These are phyloP conservation scores for Anethum foeniculum DNA, from an alignment of 140 eudicot species.

Conservation along the genomic window DNA sequence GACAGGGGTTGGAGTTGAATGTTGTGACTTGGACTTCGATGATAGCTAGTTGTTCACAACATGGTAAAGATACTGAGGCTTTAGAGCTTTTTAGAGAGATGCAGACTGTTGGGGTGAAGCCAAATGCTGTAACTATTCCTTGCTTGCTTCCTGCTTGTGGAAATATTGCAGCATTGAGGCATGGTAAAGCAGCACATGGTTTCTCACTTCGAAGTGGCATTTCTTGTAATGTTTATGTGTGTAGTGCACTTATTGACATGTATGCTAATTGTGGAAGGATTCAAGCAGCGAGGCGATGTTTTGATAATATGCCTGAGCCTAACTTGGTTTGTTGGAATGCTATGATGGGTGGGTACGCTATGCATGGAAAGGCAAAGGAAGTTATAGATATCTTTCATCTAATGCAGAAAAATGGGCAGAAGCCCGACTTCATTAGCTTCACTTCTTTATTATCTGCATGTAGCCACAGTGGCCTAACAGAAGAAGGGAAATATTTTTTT, in stretches of 20 bases:
- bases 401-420: constrained; percentile 49
- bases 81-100: constrained; percentile 67
- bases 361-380: constrained; percentile 63
- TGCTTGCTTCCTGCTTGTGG: constrained; percentile 95
- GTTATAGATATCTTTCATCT: constrained; percentile 48
- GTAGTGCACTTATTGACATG: constrained; percentile 82
- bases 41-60: constrained; percentile 73
- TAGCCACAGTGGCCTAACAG: constrained; percentile 74
- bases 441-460: constrained; percentile 77
- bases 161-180: constrained; percentile 79
- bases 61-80: constrained; percentile 86
- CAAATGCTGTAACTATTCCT: constrained; percentile 76
- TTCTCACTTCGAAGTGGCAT: constrained; percentile 50
- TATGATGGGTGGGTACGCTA: constrained; percentile 74
- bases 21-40: constrained; percentile 93
- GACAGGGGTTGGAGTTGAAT: constrained; percentile 41
- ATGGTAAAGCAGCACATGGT: constrained; percentile 75
- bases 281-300: constrained; percentile 39
- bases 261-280: constrained; percentile 91
- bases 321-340: constrained; percentile 81
- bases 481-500: constrained; percentile 58
- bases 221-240: constrained; percentile 54
- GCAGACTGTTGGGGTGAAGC: constrained; percentile 74
- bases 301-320: constrained; percentile 47
- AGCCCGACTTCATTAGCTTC: constrained; percentile 69